Evolutionary conservation across 805 yeast species (phyloP).

Genomic region (Komagataella kurtzmanii): DNA sequence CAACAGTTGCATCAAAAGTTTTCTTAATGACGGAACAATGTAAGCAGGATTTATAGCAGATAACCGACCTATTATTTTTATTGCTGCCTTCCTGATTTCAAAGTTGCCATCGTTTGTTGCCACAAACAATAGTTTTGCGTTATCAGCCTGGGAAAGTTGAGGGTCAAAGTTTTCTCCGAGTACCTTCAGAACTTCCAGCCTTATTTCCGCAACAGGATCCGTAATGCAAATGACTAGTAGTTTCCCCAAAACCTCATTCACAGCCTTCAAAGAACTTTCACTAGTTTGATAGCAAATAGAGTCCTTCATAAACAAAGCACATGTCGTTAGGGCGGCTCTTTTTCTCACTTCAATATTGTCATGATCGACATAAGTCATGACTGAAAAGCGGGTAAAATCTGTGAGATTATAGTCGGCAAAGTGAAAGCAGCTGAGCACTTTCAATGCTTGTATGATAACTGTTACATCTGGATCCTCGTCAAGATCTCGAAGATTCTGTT

Average conservation of each 20-base stretch:
- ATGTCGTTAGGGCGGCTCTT: slow-evolving; percentile 74
- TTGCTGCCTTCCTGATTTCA: slow-evolving; percentile 65
- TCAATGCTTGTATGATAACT: slow-evolving; percentile 64
- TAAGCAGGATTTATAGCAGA: slow-evolving; percentile 88
- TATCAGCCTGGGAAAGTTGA: slow-evolving; percentile 88
- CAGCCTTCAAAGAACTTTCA: slow-evolving; percentile 67
- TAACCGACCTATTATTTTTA: slow-evolving; percentile 70
- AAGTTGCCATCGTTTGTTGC: slow-evolving; percentile 88
- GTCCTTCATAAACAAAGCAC: slow-evolving; percentile 62
- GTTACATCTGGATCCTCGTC: slow-evolving; percentile 17
- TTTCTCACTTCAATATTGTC: slow-evolving; percentile 68
- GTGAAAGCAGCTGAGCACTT: slow-evolving; percentile 61
- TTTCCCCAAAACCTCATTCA: slow-evolving; percentile 73
- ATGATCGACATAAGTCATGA: slow-evolving; percentile 74
- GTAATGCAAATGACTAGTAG: slow-evolving; percentile 74
- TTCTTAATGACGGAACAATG: slow-evolving; percentile 84
- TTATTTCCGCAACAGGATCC: slow-evolving; percentile 76
- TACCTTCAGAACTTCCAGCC: slow-evolving; percentile 65
- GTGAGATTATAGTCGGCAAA: slow-evolving; percentile 67
- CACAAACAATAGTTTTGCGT: slow-evolving; percentile 71
- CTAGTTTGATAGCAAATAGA: slow-evolving; percentile 79
- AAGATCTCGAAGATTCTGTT: not conserved
- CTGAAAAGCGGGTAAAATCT: slow-evolving; percentile 79
- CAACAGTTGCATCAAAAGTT: slow-evolving; percentile 70
- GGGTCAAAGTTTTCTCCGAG: slow-evolving; percentile 74